A percentile compares a stretch with the other conserved stretches of the same genome.
Evolutionary conservation across 495 filamentous ascomycete genomes (phyloP).

Genomic region (Rusavskia elegans): DNA sequence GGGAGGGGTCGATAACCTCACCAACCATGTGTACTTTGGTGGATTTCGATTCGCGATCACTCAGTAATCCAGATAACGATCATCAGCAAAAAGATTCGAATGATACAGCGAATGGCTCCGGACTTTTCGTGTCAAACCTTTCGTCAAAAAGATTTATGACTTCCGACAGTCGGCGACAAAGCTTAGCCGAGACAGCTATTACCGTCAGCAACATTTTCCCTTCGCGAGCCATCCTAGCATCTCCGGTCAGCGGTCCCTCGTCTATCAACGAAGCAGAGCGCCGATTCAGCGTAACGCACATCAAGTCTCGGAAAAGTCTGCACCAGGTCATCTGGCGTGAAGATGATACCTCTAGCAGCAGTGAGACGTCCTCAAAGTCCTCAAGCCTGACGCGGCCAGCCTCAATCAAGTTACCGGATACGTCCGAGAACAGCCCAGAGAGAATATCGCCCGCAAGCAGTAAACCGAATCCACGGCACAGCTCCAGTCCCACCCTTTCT

Average conservation of each 20-base stretch:
- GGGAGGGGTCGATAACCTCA: neutral
- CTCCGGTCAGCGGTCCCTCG: neutral
- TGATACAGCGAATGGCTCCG: too few species aligned
- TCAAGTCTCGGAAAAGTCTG: constrained; percentile 9
- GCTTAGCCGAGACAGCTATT: neutral
- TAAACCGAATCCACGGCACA: neutral
- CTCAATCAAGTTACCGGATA: neutral
- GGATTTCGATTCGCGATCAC: neutral
- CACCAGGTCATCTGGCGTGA: constrained; percentile 14
- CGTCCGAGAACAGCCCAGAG: neutral
- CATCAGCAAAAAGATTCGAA: neutral
- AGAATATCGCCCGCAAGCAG: neutral
- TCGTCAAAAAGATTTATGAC: neutral
- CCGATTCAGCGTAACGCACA: constrained; percentile 10
- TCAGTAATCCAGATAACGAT: neutral
- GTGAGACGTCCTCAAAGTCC: constrained; percentile 4
- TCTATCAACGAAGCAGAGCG: neutral
- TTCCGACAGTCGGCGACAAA: neutral
- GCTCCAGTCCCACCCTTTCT: neutral
- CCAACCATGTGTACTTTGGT: neutral
- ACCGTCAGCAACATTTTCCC: neutral
- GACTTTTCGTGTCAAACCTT: neutral
- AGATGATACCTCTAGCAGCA: constrained; percentile 8
- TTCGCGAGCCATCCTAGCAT: neutral
- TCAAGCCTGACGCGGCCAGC: constrained; percentile 8